Evolutionary conservation across 1,284 basidiomycete genomes (phyloP), one percentile per base, ranked within the genome.

Genomic region (Apiotrichum sp.): DNA sequence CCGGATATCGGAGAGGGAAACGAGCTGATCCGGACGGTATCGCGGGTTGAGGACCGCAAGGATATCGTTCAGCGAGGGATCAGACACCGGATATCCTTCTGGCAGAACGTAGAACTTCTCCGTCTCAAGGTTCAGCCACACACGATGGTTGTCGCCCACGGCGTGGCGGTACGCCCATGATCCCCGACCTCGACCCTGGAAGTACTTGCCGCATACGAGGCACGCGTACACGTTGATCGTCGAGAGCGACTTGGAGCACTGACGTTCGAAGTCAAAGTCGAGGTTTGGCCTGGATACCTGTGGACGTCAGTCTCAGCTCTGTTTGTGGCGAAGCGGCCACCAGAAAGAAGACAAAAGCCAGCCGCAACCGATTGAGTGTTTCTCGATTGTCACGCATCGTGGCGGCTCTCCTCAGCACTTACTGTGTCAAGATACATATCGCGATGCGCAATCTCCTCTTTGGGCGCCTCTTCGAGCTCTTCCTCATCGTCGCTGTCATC

Each of bases 221-320:
- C 96, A 99, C 29, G 91, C 92, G 69, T 99, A 99, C 61, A 90
- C 89, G 75, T 98, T 96, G 81, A 97, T 93, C 76, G 97, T 96
- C 34, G 89, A 90, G 47, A 92, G 80, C 33, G 90, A 95, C 56
- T 98, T 91, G 8, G 92, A 97, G 80, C 96, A 99, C 34, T 98
- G 83, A 80, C 95, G 92, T 79, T 99, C 96, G 71, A 99, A 98
- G 78, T 99, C 96, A 77, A 99, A 99, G 76, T 99, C 96, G 59
- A 99, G 84, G 41, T 86, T 81, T 54, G 82, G 83, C 56, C 93
- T 83, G 69, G 93, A 91, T 63, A 96, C 88, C 93, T 92, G 46
- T 22, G 22, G 22, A 1, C 4, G 6, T 58, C 41, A 59, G 52
- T 47, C 7, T 38, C 8, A 38, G 22, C 7, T 13, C 7, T 38